Conservation (phyloP, 768 basidiomycete species). For the Suillus tomentosus region DNA sequence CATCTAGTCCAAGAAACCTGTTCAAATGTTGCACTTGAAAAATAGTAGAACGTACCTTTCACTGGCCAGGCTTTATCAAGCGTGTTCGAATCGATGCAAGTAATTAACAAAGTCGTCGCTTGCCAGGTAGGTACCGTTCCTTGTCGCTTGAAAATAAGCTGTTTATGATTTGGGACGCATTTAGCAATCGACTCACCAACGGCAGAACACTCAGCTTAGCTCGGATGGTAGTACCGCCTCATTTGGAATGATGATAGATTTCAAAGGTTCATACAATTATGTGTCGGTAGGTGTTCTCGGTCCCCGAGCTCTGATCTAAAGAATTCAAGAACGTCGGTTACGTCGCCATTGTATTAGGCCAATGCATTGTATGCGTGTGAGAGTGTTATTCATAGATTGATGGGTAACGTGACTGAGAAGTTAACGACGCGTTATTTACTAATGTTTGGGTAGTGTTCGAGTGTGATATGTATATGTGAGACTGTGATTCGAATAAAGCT, state of each 20-base stretch:
- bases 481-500: conserved; percentile 1
- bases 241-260: too few species aligned
- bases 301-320: too few species aligned
- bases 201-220: background rate
- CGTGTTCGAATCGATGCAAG: background rate
- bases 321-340: too few species aligned
- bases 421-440: conserved; percentile 31
- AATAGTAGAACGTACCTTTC: background rate
- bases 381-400: background rate
- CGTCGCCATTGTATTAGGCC: too few species aligned
- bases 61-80: background rate
- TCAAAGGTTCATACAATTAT: too few species aligned
- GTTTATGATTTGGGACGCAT: background rate
- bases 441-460: conserved; percentile 32
- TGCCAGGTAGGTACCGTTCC: background rate
- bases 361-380: background rate
- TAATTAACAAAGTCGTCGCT: background rate
- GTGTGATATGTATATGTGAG: conserved; percentile 14
- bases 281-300: too few species aligned
- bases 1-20: background rate
- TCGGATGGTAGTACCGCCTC: background rate
- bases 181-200: background rate
- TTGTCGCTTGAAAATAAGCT: background rate
- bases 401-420: conserved; percentile 4
- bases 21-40: background rate